Evolutionary conservation across 495 filamentous ascomycete species (phyloP).

Genomic region (Xylaria acuta): DNA sequence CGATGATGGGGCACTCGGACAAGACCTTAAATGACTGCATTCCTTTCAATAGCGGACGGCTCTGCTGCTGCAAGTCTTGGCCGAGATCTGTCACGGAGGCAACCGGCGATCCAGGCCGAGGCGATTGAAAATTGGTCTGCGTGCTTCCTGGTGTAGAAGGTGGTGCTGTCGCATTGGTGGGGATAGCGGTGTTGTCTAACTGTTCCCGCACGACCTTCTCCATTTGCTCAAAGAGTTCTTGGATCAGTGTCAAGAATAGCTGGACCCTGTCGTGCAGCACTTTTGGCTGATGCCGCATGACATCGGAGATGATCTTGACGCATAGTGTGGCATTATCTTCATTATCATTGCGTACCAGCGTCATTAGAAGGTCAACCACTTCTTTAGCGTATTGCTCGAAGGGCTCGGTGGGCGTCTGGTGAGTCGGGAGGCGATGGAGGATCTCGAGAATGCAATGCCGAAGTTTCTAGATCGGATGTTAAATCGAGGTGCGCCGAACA

Average conservation of each 20-base stretch:
- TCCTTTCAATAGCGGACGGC: constrained; percentile 79
- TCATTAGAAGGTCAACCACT: constrained; percentile 87
- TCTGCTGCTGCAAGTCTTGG: constrained; percentile 76
- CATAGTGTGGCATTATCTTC: constrained; percentile 98
- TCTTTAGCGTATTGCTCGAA: constrained; percentile 86
- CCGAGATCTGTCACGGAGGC: constrained; percentile 78
- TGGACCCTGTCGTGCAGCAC: constrained; percentile 81
- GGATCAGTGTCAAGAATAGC: constrained; percentile 86
- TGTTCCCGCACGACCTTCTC: constrained; percentile 92
- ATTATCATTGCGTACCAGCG: constrained; percentile 86
- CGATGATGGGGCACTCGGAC: constrained; percentile 96
- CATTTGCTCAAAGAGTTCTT: constrained; percentile 94
- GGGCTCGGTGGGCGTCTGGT: constrained; percentile 68
- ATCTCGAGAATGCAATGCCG: constrained; percentile 94
- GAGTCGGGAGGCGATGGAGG: constrained; percentile 84
- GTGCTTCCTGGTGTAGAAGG: constrained; percentile 80
- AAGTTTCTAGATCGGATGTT: constrained; percentile 67
- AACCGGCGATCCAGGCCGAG: constrained; percentile 86
- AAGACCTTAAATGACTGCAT: constrained; percentile 99
- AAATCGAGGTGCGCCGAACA: constrained; percentile 28
- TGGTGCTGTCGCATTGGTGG: constrained; percentile 63
- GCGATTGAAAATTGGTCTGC: constrained; percentile 75
- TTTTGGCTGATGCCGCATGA: constrained; percentile 90
- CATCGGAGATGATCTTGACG: constrained; percentile 97
- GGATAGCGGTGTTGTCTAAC: constrained; percentile 72